Percentiles rank a stretch among this genome's conserved stretches.
phyloP scores from a whole-genome alignment of 148 eudicot species.

The Rhododendron molle region DNA sequence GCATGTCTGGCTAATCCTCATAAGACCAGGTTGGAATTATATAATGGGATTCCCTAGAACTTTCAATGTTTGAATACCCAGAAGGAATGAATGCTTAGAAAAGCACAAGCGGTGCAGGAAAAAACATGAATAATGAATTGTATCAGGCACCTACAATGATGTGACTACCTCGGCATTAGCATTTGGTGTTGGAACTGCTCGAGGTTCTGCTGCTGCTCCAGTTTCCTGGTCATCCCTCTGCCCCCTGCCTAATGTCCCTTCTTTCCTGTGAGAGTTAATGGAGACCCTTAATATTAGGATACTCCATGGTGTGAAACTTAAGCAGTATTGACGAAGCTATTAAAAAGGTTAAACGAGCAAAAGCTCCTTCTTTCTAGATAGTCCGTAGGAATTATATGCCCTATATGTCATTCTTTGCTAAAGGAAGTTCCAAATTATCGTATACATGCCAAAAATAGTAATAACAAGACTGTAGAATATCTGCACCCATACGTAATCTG shows the following conservation, averaged over 20 bases:
- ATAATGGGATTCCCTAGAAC: neutral
- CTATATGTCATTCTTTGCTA: neutral
- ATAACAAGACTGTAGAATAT: neutral
- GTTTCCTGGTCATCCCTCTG: conserved; percentile 30
- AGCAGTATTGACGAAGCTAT: neutral
- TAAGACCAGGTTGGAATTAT: neutral
- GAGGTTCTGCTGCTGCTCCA: conserved; percentile 37
- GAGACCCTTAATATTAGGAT: neutral
- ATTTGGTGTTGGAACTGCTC: conserved; percentile 46
- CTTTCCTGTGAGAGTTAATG: conserved; percentile 36
- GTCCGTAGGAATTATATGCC: neutral
- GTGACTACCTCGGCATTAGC: conserved; percentile 51
- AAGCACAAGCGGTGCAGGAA: neutral
- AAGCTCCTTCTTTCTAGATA: neutral
- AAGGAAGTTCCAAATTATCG: neutral
- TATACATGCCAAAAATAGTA: neutral
- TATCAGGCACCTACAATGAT: conserved; percentile 51
- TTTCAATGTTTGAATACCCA: neutral
- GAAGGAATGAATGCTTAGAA: neutral
- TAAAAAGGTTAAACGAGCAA: neutral
- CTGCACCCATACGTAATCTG: conserved; percentile 2
- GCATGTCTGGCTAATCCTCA: neutral
- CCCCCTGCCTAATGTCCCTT: conserved; percentile 36
- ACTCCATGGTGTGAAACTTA: neutral
- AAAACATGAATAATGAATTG: neutral